Percentiles rank a stretch among this genome's conserved stretches.
Conservation (phyloP, 192 early-diverging fungal genomes). For the Rhizophagus clarus region DNA sequence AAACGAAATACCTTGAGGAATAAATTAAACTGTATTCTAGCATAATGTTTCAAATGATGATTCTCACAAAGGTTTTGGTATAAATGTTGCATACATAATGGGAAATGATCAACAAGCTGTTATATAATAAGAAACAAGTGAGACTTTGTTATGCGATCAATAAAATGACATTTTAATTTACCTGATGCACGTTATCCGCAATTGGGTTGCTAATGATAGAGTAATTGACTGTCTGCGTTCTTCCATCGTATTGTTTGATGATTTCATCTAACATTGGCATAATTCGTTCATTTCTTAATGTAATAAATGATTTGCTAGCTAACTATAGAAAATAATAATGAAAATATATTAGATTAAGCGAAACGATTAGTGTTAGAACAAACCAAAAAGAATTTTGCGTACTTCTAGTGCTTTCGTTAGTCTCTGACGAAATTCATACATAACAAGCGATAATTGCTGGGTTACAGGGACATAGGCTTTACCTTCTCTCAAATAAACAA, state of each 20-base stretch:
- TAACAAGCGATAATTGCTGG: conserved; percentile 72
- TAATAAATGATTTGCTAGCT: conserved; percentile 77
- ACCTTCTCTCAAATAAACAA: conserved; percentile 65
- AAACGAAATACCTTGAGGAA: conserved; percentile 76
- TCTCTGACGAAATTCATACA: conserved; percentile 73
- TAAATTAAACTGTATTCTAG: conserved; percentile 88
- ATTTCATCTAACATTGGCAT: conserved; percentile 86
- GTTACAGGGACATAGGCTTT: conserved; percentile 72
- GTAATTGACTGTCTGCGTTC: conserved; percentile 59
- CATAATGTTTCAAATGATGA: conserved; percentile 84
- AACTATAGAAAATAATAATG: conserved; percentile 39
- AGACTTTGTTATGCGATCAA: background rate
- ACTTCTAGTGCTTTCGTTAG: conserved; percentile 58
- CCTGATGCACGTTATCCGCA: conserved; percentile 67
- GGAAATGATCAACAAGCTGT: conserved; percentile 72
- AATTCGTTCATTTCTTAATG: conserved; percentile 89
- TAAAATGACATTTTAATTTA: conserved; percentile 32
- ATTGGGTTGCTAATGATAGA: conserved; percentile 57
- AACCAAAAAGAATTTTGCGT: conserved; percentile 27
- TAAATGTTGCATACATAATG: conserved; percentile 89
- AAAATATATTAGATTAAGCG: background rate
- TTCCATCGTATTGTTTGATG: conserved; percentile 76
- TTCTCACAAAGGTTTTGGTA: conserved; percentile 70
- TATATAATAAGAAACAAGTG: background rate
- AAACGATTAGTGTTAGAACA: background rate